Base-by-base conservation (phyloP, 1,284 basidiomycete species). In the Trametes pubescens region DNA sequence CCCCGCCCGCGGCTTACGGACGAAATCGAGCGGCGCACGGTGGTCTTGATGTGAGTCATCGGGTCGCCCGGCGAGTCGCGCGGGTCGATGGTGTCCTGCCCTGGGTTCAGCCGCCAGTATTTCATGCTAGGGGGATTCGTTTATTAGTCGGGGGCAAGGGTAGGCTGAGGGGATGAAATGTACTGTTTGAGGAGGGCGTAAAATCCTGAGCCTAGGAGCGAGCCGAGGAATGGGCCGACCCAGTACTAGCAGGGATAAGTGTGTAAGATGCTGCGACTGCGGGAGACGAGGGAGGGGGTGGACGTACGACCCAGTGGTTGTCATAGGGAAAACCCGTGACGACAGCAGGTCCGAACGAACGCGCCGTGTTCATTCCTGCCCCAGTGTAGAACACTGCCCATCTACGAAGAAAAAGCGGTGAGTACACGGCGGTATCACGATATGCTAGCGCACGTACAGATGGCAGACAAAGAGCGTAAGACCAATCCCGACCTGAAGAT, bases 341-440 rank as follows among this genome's bases (percentile, higher is more conserved):
- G 16, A 86, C 87, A 3, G 90, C 88, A 0, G 92, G 92, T 0
- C 91, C 92, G 73, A 93, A 92, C 0, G 90, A 79, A 67, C 91
- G 84, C 14, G 92, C 91, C 1, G 89, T 88, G 73, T 93, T 93
- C 83, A 87, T 84, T 16, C 80, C 81, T 13, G 83, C 86, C 6
- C 87, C 86, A 0, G 86, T 88, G 69, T 84, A 89, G 65, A 78
- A 81, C 2, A 86, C 81, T 0, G 84, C 81, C 67, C 75, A 78
- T 24, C 75, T 75, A 44, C 4, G 26, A n/a, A 14, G 8, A 16
- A 4, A 26, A 38, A 18, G 18, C 18, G 11, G 54, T 59, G 9
- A 57, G 40, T 38, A 46, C 26, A 59, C 16, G 38, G 7, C 21
- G 11, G 38, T 24, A n/a, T 26, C 3, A 22, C 10, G 14, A 21